phyloP scores from a whole-genome alignment of 78 protist genomes.

The Emiliania huxleyi region DNA sequence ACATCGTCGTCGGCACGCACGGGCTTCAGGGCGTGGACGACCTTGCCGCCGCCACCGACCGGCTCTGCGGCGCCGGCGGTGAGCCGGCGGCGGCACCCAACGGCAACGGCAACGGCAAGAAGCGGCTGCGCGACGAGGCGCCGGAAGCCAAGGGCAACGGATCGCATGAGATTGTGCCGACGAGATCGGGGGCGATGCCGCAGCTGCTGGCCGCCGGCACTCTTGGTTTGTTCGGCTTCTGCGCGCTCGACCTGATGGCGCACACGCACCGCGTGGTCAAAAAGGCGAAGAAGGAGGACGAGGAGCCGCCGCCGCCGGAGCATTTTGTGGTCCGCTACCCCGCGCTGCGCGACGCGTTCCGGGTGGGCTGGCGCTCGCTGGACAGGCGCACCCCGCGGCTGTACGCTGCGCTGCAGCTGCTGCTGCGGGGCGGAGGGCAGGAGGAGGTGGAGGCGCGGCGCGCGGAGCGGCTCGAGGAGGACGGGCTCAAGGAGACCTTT shows the following conservation, averaged over 20 bases:
- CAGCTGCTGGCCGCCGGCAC: not conserved
- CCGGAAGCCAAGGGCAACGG: not conserved
- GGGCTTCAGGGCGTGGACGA: not conserved
- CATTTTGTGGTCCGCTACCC: not conserved
- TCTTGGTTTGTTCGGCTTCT: not conserved
- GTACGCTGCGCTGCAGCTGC: not conserved
- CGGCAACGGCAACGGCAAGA: not conserved
- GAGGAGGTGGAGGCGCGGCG: not conserved
- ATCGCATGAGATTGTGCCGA: not conserved
- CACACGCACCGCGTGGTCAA: no score
- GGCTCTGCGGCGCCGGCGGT: no score
- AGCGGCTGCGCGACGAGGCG: not conserved
- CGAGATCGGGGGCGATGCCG: not conserved
- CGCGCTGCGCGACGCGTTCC: not conserved
- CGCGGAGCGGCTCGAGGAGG: not conserved
- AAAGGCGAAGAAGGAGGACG: not conserved
- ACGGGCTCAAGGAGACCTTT: not conserved
- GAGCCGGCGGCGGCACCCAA: no score
- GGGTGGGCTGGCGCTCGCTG: not conserved
- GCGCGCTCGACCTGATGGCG: not conserved
- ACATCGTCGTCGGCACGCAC: not conserved
- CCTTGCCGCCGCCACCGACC: not conserved
- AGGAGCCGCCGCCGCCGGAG: not conserved
- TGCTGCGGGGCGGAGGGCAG: not conserved
- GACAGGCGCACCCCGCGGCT: not conserved